phyloP scores from a whole-genome alignment of 306 rosid genomes.

The Sicyos baderoa region DNA sequence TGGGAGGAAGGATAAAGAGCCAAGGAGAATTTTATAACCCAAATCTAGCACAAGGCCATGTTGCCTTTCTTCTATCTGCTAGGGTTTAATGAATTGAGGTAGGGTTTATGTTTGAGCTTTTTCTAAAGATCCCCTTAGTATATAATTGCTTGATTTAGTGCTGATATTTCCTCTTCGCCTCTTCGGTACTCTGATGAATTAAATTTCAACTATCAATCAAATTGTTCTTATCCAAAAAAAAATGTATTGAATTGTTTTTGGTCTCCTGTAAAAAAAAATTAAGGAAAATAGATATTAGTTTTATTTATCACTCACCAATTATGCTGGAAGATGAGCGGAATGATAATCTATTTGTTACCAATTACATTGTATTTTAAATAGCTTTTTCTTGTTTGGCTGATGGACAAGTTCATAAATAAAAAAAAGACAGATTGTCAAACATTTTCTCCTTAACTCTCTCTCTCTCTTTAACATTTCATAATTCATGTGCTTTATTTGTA shows the following conservation, averaged over 20 bases:
- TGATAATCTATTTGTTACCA: neutral
- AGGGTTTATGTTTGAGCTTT: constrained; percentile 7
- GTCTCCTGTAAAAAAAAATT: constrained; percentile 4
- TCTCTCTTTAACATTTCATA: neutral
- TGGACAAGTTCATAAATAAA: neutral
- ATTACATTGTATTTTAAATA: neutral
- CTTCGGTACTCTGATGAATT: too few relatives aligned
- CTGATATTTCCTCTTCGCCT: constrained; percentile 17
- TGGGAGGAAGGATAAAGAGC: constrained; percentile 83
- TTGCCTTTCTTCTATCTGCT: constrained; percentile 18
- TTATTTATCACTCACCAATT: neutral
- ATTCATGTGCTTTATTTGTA: neutral
- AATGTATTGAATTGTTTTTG: constrained; percentile 13
- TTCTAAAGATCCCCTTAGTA: neutral
- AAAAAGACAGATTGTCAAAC: neutral
- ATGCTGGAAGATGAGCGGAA: neutral
- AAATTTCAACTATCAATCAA: too few relatives aligned
- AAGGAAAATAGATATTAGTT: neutral
- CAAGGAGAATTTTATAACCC: neutral
- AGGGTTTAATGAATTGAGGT: constrained; percentile 6
- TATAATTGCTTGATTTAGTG: constrained; percentile 8
- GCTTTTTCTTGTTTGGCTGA: neutral
- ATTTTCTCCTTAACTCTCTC: neutral
- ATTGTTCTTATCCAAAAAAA: too few relatives aligned
- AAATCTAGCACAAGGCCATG: neutral